Conservation (phyloP, 2,329 filamentous ascomycete species). For the Rhynchosporium graminicola region DNA sequence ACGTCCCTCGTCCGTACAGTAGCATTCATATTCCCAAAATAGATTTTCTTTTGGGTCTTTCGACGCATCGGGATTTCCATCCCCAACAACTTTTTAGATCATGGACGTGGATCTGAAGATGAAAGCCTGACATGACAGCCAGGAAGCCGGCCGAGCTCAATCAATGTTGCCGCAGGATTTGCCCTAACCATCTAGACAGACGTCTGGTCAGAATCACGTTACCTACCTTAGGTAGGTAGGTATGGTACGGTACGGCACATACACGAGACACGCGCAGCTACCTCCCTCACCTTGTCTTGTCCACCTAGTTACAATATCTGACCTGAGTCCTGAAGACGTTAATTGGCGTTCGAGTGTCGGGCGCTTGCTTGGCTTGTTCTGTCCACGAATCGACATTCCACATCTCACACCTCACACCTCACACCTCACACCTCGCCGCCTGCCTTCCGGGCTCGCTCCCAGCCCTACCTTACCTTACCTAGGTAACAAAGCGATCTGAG, state of each 20-base stretch:
- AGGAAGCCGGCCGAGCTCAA: conserved; percentile 7
- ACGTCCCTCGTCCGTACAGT: neutral
- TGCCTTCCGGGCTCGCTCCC: neutral
- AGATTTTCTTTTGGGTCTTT: conserved; percentile 17
- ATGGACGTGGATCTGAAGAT: no score
- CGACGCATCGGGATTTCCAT: conserved; percentile 1
- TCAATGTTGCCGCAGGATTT: neutral
- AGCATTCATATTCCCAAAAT: conserved; percentile 18
- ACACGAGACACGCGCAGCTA: neutral
- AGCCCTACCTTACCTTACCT: neutral
- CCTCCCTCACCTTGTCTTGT: neutral
- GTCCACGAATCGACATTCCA: conserved; percentile 8
- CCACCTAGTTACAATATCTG: neutral
- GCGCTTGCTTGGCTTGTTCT: conserved; percentile 20
- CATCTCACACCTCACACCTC: neutral
- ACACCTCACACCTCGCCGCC: neutral
- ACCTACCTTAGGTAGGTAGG: neutral
- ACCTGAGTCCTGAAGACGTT: conserved; percentile 16
- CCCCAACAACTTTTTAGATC: neutral
- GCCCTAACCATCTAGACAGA: neutral
- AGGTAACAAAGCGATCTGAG: conserved; percentile 26
- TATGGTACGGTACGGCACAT: no score
- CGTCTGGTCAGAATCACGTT: neutral
- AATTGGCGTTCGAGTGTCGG: conserved; percentile 29
- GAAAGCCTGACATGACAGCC: neutral